Base-by-base conservation (phyloP, 2,329 filamentous ascomycete species). In the Verticillium dahliae region DNA sequence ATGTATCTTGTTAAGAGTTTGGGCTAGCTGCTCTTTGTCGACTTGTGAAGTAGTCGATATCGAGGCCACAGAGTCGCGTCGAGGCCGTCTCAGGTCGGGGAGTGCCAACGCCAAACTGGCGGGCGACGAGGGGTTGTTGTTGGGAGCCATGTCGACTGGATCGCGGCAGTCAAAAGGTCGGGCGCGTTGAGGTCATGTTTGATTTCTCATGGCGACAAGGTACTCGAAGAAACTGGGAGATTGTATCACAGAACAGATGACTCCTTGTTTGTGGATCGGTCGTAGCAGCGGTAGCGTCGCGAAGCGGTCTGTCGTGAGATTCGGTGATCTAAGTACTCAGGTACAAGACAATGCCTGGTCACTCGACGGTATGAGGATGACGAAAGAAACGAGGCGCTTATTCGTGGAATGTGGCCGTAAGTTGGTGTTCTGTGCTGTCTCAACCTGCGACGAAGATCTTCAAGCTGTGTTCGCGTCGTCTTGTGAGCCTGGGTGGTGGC, bases 1-100 rank as follows among this genome's bases (percentile, higher is more conserved):
- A 74, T 97, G 94, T 67, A 97, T 97, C 69, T 91, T 88, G 75
- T 96, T 90, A 63, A 97, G 85, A 18, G 89, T 85, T 65, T 91
- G 85, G 38, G 90, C 86, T 41, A 94, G 81, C 62, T 90, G 88
- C 65, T 92, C 90, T 71, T 86, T 90, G 72, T 93, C 90, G 63
- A 74, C 65, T 37, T 69, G 69, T 38, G 74, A 75, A 39, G 66
- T 70, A 4, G 73, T 73, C n/a, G 78, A 77, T 62, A 77, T 71
- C 7, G 79, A 78, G 63, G 71, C 71, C 63, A 76, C 69, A 35
- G 77, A 78, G 62, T 73, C 73, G 61, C 76, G 74, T 18, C 76
- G 74, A 62, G 68, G 69, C 65, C 72, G 71, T 34, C 54, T 27
- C 45, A 52, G 22, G 50, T 71, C 70, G 64, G 66, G 66, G 38